Percentiles rank a stretch among this genome's conserved stretches.
These are phyloP conservation scores for Aspergillus asperescens DNA, from an alignment of 495 filamentous ascomycete species.

Conservation along the genomic window DNA sequence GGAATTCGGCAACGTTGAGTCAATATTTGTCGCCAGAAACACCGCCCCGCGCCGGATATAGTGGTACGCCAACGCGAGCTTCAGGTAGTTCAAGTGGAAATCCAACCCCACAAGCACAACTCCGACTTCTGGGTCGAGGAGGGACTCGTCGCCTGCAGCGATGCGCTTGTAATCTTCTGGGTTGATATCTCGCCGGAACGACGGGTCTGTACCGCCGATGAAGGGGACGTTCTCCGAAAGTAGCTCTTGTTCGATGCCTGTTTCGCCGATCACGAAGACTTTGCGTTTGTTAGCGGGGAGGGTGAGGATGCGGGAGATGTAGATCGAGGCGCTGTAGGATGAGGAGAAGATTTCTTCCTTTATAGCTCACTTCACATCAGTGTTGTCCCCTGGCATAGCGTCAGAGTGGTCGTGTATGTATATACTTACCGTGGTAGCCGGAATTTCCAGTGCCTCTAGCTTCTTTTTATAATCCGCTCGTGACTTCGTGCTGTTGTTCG, in stretches of 20 bases:
- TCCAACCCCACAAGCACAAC: slow-evolving; percentile 87
- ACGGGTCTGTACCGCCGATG: slow-evolving; percentile 84
- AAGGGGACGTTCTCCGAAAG: slow-evolving; percentile 68
- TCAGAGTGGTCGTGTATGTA: background rate
- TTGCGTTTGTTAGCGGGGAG: slow-evolving; percentile 76
- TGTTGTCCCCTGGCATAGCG: background rate
- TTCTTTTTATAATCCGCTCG: slow-evolving; percentile 89
- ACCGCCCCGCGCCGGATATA: slow-evolving; percentile 78
- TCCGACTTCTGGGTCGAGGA: slow-evolving; percentile 81
- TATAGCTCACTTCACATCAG: slow-evolving; percentile 4
- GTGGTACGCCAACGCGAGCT: slow-evolving; percentile 74
- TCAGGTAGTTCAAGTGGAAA: slow-evolving; percentile 91
- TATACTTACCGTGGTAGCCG: slow-evolving; percentile 51
- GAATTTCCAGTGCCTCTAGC: slow-evolving; percentile 75
- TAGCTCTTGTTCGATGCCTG: slow-evolving; percentile 86
- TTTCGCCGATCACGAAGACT: slow-evolving; percentile 88
- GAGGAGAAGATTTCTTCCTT: slow-evolving; percentile 94
- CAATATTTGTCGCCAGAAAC: slow-evolving; percentile 90
- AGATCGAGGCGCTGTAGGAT: slow-evolving; percentile 89
- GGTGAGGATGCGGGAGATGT: slow-evolving; percentile 87
- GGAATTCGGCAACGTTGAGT: slow-evolving; percentile 77
- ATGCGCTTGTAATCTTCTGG: slow-evolving; percentile 72
- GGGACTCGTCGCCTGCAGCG: slow-evolving; percentile 59
- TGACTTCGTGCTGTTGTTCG: slow-evolving; percentile 98
- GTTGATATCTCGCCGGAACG: slow-evolving; percentile 66